Evolutionary conservation across 192 early-diverging fungal genomes (phyloP), one percentile per base, ranked within the genome.

Genomic region (Radiomyces spectabilis): DNA sequence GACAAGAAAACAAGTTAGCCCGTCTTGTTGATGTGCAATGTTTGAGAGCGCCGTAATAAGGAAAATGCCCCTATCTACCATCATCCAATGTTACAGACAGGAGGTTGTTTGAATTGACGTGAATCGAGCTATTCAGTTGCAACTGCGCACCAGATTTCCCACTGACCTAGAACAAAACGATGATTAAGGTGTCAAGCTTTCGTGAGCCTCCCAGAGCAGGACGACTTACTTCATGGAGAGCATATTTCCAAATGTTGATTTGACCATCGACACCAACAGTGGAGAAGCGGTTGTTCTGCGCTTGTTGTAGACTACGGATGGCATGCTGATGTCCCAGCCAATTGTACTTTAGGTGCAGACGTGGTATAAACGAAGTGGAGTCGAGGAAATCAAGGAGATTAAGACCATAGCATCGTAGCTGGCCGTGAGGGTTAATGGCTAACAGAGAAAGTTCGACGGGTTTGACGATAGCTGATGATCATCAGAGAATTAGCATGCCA

Each of bases 351-450:
- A 89, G 50, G 15, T 71, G 57, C 4, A 91, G 56, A 27, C 73
- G 76, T 4, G 86, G 75, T 10, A 66, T 51, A 41, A 73, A 77
- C 61, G 78, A 78, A 1, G 68, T 68, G 13, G 62, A 73, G 22
- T 83, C 84, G 56, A 91, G 86, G 27, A 91, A 82, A 37, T 92
- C 87, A 62, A 89, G 76, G 26, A 92, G 61, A 43, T 87, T 83
- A 52, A 89, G 80, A 21, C 78, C 75, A 52, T 87, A 92, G 21
- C 75, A 72, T 47, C 78, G 78, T 21, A 90, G 52, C 2, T 78
- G 73, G 2, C 85, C 87, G 25, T 80, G 74, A 4, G 60, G 65
- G 55, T 69, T 77, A 38, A 76, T 76, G 9, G 76, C 77, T 3
- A 86, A 55, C 29, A 92, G 67, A 5, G 68, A 71, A 1, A 91